Base-by-base conservation (phyloP, 345 rosid genomes). In the Bruguiera sexangula region DNA sequence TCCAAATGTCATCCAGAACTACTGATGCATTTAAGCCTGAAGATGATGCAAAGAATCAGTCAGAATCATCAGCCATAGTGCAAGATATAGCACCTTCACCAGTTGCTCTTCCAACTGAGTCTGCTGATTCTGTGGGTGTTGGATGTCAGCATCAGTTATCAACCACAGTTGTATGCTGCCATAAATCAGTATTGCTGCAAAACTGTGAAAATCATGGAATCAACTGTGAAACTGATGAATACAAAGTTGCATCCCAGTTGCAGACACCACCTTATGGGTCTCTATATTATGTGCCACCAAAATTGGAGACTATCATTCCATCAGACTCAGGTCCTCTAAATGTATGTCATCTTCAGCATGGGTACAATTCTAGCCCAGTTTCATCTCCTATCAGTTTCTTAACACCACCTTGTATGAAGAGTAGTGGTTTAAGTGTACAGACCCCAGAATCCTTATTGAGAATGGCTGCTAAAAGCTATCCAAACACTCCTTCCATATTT, bases 401-500 rank as follows among this genome's bases (percentile, higher is more conserved):
- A 88, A 95, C 96, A 75, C 98, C 99, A 56, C 89, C 96, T 54
- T 69, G 88, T 75, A 85, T 79, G 76, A 86, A 81, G 78, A 69
- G 81, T 58, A 58, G 82, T 51, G 62, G 75, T 68, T 79, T 75
- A 65, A 61, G 75, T 67, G 74, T 74, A 19, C 85, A 78, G 62
- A 90, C 93, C 81, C 97, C 95, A 39, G 91, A 89, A 76, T 85
- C 90, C 72, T 77, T 83, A 54, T 80, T 96, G 75, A 89, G 85
- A 78, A 80, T 78, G 59, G 97, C 96, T 75, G 98, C 97, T 24
- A 85, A 83, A 73, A 92, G 82, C 65, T 96, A 77, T 77, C 94
- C 97, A 31, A 85, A 89, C 74, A 92, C 93, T 50, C 99, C 99
- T 69, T 92, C 99, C 30, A 96, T 96, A 50, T 82, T 86, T 68